Evolutionary conservation across 352 stramenopile species (phyloP), one percentile per base, ranked within the genome.

Genomic region (Aphanomyces euteiches): DNA sequence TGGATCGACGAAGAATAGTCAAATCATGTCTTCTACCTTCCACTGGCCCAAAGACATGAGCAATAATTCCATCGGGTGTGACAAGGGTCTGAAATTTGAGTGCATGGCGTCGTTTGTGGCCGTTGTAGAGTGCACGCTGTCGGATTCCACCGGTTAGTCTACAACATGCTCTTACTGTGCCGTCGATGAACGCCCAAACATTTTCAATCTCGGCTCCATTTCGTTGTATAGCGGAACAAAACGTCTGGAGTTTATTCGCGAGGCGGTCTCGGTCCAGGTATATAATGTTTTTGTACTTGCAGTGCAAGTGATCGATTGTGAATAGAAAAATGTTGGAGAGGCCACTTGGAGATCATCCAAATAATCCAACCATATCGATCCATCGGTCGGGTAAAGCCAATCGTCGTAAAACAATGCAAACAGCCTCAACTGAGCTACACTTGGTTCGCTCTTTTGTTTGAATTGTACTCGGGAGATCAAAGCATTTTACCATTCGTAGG

Each of bases 11-110:
- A 15, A 66, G 34, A 34, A 66, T 21, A 2, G 58, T 66, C 13
- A 66, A 56, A 2, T 66, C 58, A 57, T 66, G 34, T 13, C 13
- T 13, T 57, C 58, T 56, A 1, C 34, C 43, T 34, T 66, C 58
- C n/a, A 66, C 43, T 59, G 58, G 58, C 12, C 58, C 58, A 66
- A 66, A 66, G 17, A 66, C 13, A 66, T 66, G 58, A 53, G 58
- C 38, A 59, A 66, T 59, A 13, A 66, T 66, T 13, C 58, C 58
- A 28, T 66, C 58, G 34, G 58, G 58, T 3, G 58, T 66, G 15
- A 47, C 38, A 15, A 66, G 15, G 1, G 58, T 56, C 28, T 66
- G 58, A 34, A 66, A 66, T 28, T 66, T 66, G 1, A 66, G 13
- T 19, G 13, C 58, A 66, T 66, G 58, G 13, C 57, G n/a, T 57